These are phyloP conservation scores for Stagonosporopsis vannaccii DNA, from an alignment of 2,329 filamentous ascomycete species.

Conservation along the genomic window DNA sequence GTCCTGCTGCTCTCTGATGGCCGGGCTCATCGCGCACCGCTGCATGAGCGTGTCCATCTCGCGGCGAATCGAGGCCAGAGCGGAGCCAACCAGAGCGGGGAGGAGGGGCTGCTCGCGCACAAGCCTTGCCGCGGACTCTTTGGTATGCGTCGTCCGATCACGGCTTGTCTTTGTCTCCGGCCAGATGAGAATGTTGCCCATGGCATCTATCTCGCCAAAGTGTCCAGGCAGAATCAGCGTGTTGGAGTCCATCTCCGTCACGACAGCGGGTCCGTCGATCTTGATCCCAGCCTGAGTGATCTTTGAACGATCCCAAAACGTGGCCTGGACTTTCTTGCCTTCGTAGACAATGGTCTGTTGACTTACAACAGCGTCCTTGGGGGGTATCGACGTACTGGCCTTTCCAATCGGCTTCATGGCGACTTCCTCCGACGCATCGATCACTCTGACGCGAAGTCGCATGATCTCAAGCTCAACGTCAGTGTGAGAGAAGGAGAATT, in stretches of 20 bases:
- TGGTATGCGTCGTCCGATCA: slow-evolving; percentile 41
- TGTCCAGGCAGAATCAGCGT: slow-evolving; percentile 59
- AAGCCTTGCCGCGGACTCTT: slow-evolving; percentile 48
- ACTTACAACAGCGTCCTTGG: slow-evolving; percentile 48
- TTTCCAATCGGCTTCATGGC: slow-evolving; percentile 47
- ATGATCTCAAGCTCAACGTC: slow-evolving; percentile 58
- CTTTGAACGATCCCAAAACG: slow-evolving; percentile 55
- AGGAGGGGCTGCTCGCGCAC: slow-evolving; percentile 53
- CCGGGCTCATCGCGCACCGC: slow-evolving; percentile 60
- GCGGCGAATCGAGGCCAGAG: slow-evolving; percentile 56
- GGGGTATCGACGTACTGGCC: slow-evolving; percentile 35
- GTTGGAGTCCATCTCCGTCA: slow-evolving; percentile 61
- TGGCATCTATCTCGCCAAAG: slow-evolving; percentile 55
- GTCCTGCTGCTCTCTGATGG: slow-evolving; percentile 60
- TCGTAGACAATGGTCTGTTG: slow-evolving; percentile 53
- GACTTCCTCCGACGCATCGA: slow-evolving; percentile 54
- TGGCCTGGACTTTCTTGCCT: slow-evolving; percentile 52
- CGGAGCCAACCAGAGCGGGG: slow-evolving; percentile 55
- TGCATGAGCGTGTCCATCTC: slow-evolving; percentile 62
- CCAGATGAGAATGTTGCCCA: slow-evolving; percentile 59
- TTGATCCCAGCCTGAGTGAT: slow-evolving; percentile 52
- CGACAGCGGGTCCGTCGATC: slow-evolving; percentile 56
- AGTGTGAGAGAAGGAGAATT: slow-evolving; percentile 56
- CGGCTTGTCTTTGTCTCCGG: slow-evolving; percentile 45
- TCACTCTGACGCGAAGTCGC: slow-evolving; percentile 55